Base-by-base conservation (phyloP, 345 rosid genomes). In the Bruguiera gymnorhiza region DNA sequence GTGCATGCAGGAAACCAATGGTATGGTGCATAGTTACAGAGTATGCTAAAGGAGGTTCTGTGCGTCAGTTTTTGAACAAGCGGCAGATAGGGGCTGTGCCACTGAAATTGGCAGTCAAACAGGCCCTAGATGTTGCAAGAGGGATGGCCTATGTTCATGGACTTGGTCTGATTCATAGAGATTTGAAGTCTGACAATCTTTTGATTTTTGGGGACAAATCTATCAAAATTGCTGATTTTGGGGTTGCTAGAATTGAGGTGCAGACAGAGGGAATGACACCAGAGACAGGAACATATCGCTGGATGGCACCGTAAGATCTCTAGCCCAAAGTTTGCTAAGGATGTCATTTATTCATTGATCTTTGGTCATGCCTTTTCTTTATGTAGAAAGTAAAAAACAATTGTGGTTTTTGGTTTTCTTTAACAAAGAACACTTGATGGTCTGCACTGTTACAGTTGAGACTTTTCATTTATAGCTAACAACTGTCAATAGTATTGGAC, bases 181-280 rank as follows among this genome's bases (percentile, higher is more conserved):
- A 84, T 70, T 68, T 81, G 78, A 84, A 84, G 63, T 84, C 87
- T 0, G 85, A 84, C 70, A 84, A 81, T 68, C 85, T 84, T 63
- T 69, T 84, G 13, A 84, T 84, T 21, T 76, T 81, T 29, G 83
- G 77, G 1, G 85, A 84, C 74, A 84, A 71, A 66, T 83, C 87
- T 4, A 81, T 82, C 39, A 82, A 84, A 46, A 79, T 84, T 73
- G 85, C 82, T 32, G 87, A 84, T 77, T 84, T 84, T 70, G 87
- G 87, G 62, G 85, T 82, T 18, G 85, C 87, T 27, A 76, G 85
- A 46, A 82, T 84, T 53, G 85, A 84, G 71, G 85, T 79, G 53
- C 82, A 83, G 75, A 76, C 87, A 3, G 87, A 82, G 73, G 87
- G 85, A 26, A 84, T 84, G 87, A 81, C 87, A 31, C 85, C 87